Evolutionary conservation across 2,329 filamentous ascomycete genomes (phyloP).

Genomic region (Pleomassaria siparia): DNA sequence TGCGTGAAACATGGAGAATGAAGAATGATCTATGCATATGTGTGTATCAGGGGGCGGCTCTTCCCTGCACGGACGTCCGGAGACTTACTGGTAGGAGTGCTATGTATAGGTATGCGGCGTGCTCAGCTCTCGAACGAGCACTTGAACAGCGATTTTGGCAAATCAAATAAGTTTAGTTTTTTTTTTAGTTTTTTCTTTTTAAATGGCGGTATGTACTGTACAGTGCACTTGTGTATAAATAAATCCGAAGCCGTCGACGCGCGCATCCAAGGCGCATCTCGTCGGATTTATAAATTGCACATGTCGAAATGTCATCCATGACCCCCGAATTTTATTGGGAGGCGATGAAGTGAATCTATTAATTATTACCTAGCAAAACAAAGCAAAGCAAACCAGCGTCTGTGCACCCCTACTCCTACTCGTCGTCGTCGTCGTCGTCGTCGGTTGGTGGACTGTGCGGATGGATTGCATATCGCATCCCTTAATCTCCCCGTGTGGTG

Average conservation of each 20-base stretch:
- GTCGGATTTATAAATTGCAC: too few species aligned
- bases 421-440: too few species aligned
- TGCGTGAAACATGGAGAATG: slow-evolving; percentile 2
- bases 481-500: slow-evolving; percentile 5
- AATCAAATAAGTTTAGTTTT: too few species aligned
- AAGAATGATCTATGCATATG: too few species aligned
- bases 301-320: background rate
- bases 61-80: slow-evolving; percentile 7
- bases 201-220: background rate
- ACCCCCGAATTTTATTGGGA: background rate
- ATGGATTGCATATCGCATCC: slow-evolving; percentile 2
- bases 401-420: too few species aligned
- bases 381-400: too few species aligned
- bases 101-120: slow-evolving; percentile 1
- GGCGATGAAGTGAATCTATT: background rate
- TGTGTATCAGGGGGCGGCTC: slow-evolving; percentile 1
- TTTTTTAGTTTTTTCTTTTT: too few species aligned
- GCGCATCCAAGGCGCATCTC: background rate
- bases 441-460: slow-evolving; percentile 1
- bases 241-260: slow-evolving; percentile 7
- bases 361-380: too few species aligned
- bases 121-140: background rate
- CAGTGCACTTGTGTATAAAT: slow-evolving; percentile 1
- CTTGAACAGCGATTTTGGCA: too few species aligned
- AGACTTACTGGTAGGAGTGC: background rate